Percentiles rank a stretch among this genome's conserved stretches.
phyloP scores from a whole-genome alignment of 2,329 filamentous ascomycete genomes.

The Hypomyces rosellus region DNA sequence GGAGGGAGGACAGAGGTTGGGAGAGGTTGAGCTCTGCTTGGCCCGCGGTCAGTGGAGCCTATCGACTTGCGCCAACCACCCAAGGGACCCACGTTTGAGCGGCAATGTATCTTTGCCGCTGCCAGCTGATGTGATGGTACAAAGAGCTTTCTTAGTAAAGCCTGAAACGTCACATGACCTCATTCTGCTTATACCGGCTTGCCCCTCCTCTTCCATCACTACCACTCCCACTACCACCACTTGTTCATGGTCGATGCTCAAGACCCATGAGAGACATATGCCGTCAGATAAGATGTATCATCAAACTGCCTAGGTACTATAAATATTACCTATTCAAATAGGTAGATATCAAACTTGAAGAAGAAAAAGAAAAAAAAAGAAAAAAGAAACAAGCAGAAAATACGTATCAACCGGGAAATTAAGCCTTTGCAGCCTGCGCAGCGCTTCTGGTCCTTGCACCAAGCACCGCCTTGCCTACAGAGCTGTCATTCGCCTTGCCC shows the following conservation, averaged over 20 bases:
- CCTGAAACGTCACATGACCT: constrained; percentile 35
- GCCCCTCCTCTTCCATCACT: neutral
- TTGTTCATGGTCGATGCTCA: neutral
- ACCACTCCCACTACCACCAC: neutral
- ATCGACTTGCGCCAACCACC: constrained; percentile 5
- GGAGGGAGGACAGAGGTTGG: constrained; percentile 26
- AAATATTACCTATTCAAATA: too few relatives aligned
- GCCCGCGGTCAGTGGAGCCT: constrained; percentile 26
- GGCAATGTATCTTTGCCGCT: neutral
- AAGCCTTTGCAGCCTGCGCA: constrained; percentile 19
- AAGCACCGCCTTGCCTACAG: constrained; percentile 59
- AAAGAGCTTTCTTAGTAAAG: too few relatives aligned
- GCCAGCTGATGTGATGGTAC: too few relatives aligned
- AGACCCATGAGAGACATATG: too few relatives aligned
- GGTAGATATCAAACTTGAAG: too few relatives aligned
- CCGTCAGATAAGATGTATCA: too few relatives aligned
- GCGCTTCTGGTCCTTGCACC: constrained; percentile 37
- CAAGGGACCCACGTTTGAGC: constrained; percentile 18
- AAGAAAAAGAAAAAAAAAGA: too few relatives aligned
- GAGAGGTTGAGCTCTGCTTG: constrained; percentile 33
- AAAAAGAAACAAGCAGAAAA: too few relatives aligned
- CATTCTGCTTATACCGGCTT: neutral
- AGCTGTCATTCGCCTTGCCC: constrained; percentile 56
- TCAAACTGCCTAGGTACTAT: too few relatives aligned
- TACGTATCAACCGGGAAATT: neutral